Percentiles rank a stretch among this genome's conserved stretches.
These are phyloP conservation scores for Coemansia reversa DNA, from an alignment of 192 early-diverging fungal species.

Conservation along the genomic window DNA sequence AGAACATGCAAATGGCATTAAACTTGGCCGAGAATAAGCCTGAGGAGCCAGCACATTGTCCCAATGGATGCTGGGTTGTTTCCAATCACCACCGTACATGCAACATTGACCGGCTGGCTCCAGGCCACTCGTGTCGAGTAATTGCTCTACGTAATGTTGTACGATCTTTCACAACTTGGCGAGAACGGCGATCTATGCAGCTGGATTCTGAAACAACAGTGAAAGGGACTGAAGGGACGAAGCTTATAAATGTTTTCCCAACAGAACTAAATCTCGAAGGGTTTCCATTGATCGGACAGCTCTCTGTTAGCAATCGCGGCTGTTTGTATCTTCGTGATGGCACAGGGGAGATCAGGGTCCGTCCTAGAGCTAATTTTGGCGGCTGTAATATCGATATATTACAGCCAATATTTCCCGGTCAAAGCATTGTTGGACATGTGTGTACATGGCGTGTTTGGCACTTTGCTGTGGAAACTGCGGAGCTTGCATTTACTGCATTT, in stretches of 20 bases:
- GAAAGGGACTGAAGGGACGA: background rate
- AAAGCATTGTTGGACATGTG: conserved; percentile 31
- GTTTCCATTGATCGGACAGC: conserved; percentile 29
- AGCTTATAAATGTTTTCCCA: conserved; percentile 10
- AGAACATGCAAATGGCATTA: conserved; percentile 22
- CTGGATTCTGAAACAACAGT: background rate
- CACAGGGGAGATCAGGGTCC: conserved; percentile 28
- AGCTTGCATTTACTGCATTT: background rate
- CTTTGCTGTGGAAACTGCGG: conserved; percentile 17
- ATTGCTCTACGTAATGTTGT: conserved; percentile 24
- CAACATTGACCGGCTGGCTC: background rate
- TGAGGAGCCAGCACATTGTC: background rate
- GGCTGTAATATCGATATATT: background rate
- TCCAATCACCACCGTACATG: background rate
- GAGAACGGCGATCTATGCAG: background rate
- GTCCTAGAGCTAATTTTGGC: conserved; percentile 7
- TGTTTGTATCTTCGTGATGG: conserved; percentile 32
- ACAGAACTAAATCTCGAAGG: conserved; percentile 20
- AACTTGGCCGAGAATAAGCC: background rate
- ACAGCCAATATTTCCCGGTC: conserved; percentile 23
- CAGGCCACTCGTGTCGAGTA: conserved; percentile 8
- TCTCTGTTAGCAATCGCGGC: conserved; percentile 28
- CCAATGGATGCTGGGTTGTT: background rate
- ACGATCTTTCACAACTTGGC: conserved; percentile 8
- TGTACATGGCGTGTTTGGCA: conserved; percentile 37